Base-by-base conservation (phyloP, 2,329 filamentous ascomycete species). In the Aspergillus transmontanensis region DNA sequence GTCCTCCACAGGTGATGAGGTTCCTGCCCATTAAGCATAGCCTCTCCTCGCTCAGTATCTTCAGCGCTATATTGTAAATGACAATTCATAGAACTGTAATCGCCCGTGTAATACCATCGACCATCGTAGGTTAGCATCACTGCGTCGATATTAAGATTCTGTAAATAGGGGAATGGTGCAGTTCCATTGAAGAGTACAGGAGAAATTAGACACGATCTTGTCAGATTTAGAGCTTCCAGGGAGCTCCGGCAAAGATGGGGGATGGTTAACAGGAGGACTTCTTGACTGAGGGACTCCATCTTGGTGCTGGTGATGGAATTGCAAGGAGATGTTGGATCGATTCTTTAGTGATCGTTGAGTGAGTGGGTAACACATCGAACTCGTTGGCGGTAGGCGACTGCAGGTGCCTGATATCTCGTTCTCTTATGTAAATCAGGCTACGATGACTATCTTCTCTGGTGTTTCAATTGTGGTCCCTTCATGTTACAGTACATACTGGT, bases 241-340 rank as follows among this genome's bases (percentile, higher is more conserved):
- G 14, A 32, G 32, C 16, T 16, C 28, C 30, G 3, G 26, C n/a
- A 30, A 4, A 43, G 43, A 50, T 61, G 10, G 2, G 34, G 21
- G 4, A 63, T 14, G 21, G 58, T 58, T 16, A 64, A n/a, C 4
- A 51, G 57, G 10, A 58, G 32, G 19, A 64, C 23, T 39, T 64
- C 62, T 11, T 21, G 46, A 23, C 54, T 61, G 28, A 64, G 54
- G 7, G 58, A 48, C 12, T 61, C 45, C 48, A 34, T 51, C 9
- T 34, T 34, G 32, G 4, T 41, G 6, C 19, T 41, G 39, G 39
- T 6, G 16, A 41, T 41, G 14, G 39, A 2, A 11, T 11, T 34
- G 32, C 1, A 11, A 34, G 32, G 32, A 1, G 2, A 11, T 34
- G 32, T 0, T 12, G 32, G 32, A 34, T 34, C 32, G 11, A 34